Evolutionary conservation across 1,284 basidiomycete genomes (phyloP).

Genomic region (Trametes polyzona): DNA sequence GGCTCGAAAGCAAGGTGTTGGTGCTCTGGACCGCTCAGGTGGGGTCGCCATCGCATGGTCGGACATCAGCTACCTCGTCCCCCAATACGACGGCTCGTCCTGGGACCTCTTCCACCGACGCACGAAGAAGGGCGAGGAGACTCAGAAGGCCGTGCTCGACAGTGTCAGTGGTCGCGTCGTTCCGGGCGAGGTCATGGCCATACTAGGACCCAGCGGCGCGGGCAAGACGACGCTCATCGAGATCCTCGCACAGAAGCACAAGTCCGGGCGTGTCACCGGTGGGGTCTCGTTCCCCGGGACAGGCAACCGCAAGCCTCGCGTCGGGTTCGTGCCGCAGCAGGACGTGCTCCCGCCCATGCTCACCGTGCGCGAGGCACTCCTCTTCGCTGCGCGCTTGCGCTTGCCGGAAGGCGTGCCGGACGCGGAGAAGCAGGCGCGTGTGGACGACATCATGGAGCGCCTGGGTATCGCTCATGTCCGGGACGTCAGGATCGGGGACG

Average conservation of each 20-base stretch:
- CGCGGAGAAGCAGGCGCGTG: constrained; percentile 70
- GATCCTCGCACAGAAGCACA: constrained; percentile 92
- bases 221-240: constrained; percentile 96
- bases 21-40: constrained; percentile 40
- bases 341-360: constrained; percentile 80
- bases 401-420: constrained; percentile 79
- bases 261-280: constrained; percentile 73
- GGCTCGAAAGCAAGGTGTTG: constrained; percentile 53
- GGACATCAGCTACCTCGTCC: constrained; percentile 69
- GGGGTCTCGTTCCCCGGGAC: constrained; percentile 57
- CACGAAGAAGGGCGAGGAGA: constrained; percentile 27
- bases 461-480: constrained; percentile 75
- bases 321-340: constrained; percentile 88
- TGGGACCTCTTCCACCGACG: constrained; percentile 17
- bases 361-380: constrained; percentile 82
- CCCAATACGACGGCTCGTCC: constrained; percentile 7
- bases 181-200: constrained; percentile 83
- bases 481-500: constrained; percentile 80
- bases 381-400: constrained; percentile 84
- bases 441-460: constrained; percentile 70
- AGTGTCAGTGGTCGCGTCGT: constrained; percentile 67
- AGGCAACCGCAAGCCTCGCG: constrained; percentile 48
- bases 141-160: constrained; percentile 75
- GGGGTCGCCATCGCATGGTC: constrained; percentile 73
- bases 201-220: constrained; percentile 88